phyloP scores from a whole-genome alignment of 495 filamentous ascomycete species.

The Talaromyces adpressus region DNA sequence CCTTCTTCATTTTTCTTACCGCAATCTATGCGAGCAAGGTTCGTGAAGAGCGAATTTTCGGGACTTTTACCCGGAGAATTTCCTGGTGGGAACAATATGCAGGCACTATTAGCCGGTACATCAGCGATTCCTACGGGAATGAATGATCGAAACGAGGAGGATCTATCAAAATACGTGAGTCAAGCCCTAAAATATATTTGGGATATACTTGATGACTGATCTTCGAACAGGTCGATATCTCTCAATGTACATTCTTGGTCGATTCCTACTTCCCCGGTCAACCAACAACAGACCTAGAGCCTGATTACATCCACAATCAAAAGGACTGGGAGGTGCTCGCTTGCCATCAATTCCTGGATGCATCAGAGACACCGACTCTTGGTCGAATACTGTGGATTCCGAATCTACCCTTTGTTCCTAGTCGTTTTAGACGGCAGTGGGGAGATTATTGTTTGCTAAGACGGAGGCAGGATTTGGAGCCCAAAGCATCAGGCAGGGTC shows the following conservation, averaged over 20 bases:
- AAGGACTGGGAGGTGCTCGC: conserved; percentile 65
- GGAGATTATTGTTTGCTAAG: conserved; percentile 75
- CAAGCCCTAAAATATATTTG: not conserved
- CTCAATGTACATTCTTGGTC: conserved; percentile 73
- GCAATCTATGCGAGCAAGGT: conserved; percentile 68
- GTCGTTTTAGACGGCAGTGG: conserved; percentile 64
- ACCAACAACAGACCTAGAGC: conserved; percentile 53
- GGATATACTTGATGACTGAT: conserved; percentile 6
- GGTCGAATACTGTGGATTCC: conserved; percentile 85
- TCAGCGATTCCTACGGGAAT: conserved; percentile 77
- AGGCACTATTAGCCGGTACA: conserved; percentile 63
- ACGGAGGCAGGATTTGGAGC: conserved; percentile 18
- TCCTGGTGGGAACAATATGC: conserved; percentile 54
- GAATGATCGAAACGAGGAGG: conserved; percentile 89
- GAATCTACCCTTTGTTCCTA: conserved; percentile 60
- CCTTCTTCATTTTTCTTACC: conserved; percentile 91
- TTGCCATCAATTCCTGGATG: conserved; percentile 77
- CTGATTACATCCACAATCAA: conserved; percentile 62
- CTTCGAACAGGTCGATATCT: conserved; percentile 52
- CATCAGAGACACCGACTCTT: conserved; percentile 60
- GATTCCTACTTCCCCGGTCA: conserved; percentile 72
- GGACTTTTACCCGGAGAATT: conserved; percentile 92
- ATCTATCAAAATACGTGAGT: conserved; percentile 78
- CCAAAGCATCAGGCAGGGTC: too few relatives aligned
- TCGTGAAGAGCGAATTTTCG: conserved; percentile 80